These are phyloP conservation scores for Austroboletus festivus DNA, from an alignment of 768 basidiomycete genomes.

Conservation along the genomic window DNA sequence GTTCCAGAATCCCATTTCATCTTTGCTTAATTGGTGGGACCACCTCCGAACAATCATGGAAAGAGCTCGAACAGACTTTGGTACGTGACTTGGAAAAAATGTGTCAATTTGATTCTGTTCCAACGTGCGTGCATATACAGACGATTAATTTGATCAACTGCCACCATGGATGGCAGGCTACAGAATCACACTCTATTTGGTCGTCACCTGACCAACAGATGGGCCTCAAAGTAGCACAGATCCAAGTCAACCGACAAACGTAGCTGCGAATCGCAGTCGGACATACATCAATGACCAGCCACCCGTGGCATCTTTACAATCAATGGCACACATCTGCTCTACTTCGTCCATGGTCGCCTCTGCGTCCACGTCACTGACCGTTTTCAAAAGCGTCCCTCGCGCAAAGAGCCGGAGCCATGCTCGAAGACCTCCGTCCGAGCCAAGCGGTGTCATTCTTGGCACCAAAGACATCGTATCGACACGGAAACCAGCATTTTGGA, in stretches of 20 bases:
- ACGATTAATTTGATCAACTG: constrained; percentile 3
- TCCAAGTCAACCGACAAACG: constrained; percentile 32
- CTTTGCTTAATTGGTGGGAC: not conserved
- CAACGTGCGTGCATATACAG: not conserved
- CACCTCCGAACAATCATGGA: constrained; percentile 2
- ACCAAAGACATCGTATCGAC: constrained; percentile 51
- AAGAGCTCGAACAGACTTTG: not conserved
- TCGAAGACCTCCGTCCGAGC: constrained; percentile 43
- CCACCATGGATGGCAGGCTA: not conserved
- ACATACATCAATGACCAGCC: constrained; percentile 74
- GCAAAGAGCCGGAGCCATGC: constrained; percentile 73
- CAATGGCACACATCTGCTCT: constrained; percentile 49
- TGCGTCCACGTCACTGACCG: constrained; percentile 52
- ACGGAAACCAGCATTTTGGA: constrained; percentile 55
- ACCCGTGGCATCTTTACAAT: constrained; percentile 55
- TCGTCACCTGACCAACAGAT: constrained; percentile 4
- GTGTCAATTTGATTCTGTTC: constrained; percentile 9
- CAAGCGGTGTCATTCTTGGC: constrained; percentile 53
- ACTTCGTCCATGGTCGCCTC: constrained; percentile 61
- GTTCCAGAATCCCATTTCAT: not conserved
- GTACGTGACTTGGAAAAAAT: not conserved
- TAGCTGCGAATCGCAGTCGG: constrained; percentile 61
- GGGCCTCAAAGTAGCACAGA: constrained; percentile 5
- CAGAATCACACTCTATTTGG: not conserved
- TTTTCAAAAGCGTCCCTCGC: constrained; percentile 54